Base-by-base conservation (phyloP, 345 rosid species). In the Eucalyptus lansdowneana region DNA sequence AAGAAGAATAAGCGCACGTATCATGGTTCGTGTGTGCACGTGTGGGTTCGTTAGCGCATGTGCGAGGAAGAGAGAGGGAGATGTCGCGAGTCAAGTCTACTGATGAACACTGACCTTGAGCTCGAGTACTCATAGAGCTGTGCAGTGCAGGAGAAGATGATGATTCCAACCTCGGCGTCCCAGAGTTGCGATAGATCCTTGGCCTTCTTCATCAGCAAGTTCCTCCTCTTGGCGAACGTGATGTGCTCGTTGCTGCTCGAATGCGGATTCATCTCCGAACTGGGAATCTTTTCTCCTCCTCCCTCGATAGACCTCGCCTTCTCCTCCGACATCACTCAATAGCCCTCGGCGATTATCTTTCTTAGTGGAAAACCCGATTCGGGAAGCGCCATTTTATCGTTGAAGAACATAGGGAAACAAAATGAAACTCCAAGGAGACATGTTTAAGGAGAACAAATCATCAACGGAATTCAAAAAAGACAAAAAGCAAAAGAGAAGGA, bases 141-240 rank as follows among this genome's bases (percentile, higher is more conserved):
- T 16, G 89, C 93, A 25, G 92, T 91, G 91, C 94, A 89, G 88
- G 93, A 92, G 90, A 91, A 93, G 89, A 93, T 89, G 76, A 90
- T 88, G 24, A 93, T 83, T 34, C 93, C 93, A 40, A 91, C 91
- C 76, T 91, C 90, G 6, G 94, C 92, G 53, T 91, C 94, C 86
- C 92, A 93, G 50, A 91, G 86, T 87, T 89, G 90, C 80, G 92
- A 92, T 6, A 93, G 89, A 87, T 93, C 94, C 88, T 89, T 89
- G 27, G 92, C 94, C 89, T 91, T 93, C 91, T 90, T 91, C 85
- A 91, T 40, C 90, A 93, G 86, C 47, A 91, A 90, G 80, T 90
- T 90, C 90, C 94, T 86, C 86, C 93, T 90, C 90, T 90, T 90
- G 86, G 93, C 92, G 87, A 91, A 93, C 31, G 92, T 90, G 76